Conservation (phyloP, 257 asterid genomes). For the Vinca minor region DNA sequence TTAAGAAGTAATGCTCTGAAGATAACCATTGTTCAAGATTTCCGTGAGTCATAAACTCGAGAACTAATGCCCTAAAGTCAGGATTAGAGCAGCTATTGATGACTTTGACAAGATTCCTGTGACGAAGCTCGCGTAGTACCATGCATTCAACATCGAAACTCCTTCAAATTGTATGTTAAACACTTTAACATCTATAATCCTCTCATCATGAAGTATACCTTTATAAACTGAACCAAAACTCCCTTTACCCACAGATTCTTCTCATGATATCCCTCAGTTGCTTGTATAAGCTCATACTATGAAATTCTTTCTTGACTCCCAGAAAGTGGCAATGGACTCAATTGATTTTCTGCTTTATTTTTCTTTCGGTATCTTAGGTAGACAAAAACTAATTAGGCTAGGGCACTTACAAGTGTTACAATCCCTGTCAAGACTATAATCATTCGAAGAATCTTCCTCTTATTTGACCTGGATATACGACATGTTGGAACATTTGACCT, state of each 20-base stretch:
- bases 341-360: too few relatives aligned
- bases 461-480: neutral
- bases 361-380: neutral
- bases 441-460: too few relatives aligned
- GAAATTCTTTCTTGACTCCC: neutral
- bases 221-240: neutral
- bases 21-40: conserved; percentile 30
- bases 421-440: neutral
- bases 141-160: neutral
- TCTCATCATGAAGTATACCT: neutral
- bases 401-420: neutral
- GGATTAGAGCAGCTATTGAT: conserved; percentile 16
- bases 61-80: conserved; percentile 19
- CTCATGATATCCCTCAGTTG: neutral
- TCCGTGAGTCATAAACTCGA: conserved; percentile 31
- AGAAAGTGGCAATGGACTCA: neutral
- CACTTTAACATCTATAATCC: conserved; percentile 21
- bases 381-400: neutral
- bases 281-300: neutral
- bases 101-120: conserved; percentile 28
- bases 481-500: neutral
- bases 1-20: conserved; percentile 9
- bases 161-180: conserved; percentile 21
- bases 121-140: conserved; percentile 23
- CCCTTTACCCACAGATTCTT: neutral